Evolutionary conservation across 257 asterid species (phyloP), one percentile per base, ranked within the genome.

Genomic region (Nicotiana tomentosiformis): DNA sequence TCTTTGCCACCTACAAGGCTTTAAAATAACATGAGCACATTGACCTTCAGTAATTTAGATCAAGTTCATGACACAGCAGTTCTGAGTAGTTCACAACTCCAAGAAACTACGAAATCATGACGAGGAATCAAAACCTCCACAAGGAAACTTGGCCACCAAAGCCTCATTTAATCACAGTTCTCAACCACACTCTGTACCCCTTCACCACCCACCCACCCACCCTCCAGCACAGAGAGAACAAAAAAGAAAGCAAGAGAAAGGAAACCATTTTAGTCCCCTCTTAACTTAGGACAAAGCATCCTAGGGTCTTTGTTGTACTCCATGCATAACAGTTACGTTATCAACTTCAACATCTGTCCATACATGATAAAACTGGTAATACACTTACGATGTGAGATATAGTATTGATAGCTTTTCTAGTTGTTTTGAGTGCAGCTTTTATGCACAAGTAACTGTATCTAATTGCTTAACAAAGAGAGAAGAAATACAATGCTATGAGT

Each of bases 1-100:
- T 30, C 66, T 81, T 51, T 56, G 66, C 78, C 77, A 39, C 78
- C 83, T 81, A 30, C 67, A 81, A 49, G 77, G 64, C 20, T 14
- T 58, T 15, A 51, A 32, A 81, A 58, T 51, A 66, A 16, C 30
- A 51, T 66, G 77, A 65, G 64, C 16, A 81, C 61, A 66, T 49
- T 37, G 61, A 66, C 61, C 83, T 29, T 46, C 66, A 81, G 74
- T 46, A 15, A 80, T 60, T 80, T 81, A 51, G 74, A 9, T 37
- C 78, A 46, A 81, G 32, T 51, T 46, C 66, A 79, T 61, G 58
- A 23, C 10, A 65, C 17, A 66, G 6, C 83, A 46, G 10, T 18
- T 17, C 12, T 32, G 82, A 46, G 56, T 18, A 23, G 77, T 65
- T 61, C 74, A 80, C 23, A 7, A 43, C 58, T 62, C 77, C 58